phyloP scores from a whole-genome alignment of 2,329 filamentous ascomycete species.

The Samsoniella hepiali region DNA sequence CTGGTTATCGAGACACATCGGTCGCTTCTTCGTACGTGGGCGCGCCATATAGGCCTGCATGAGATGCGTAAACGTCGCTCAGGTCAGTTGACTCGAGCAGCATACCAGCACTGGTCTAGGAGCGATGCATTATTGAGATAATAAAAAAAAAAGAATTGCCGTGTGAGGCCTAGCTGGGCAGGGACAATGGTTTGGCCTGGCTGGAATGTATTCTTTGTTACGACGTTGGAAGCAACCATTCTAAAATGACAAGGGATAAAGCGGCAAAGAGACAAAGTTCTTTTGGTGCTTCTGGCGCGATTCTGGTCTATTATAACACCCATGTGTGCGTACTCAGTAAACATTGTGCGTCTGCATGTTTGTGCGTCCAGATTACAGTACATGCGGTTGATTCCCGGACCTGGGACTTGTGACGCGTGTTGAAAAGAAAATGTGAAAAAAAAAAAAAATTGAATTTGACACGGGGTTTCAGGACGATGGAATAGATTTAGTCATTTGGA shows the following conservation, averaged over 20 bases:
- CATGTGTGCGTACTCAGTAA: too few relatives aligned
- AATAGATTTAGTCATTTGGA: too few relatives aligned
- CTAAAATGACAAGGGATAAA: too few relatives aligned
- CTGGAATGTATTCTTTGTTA: background rate
- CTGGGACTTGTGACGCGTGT: too few relatives aligned
- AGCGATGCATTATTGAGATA: too few relatives aligned
- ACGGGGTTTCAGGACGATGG: too few relatives aligned
- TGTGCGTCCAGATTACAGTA: too few relatives aligned
- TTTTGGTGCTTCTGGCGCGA: background rate
- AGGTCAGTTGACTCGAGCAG: background rate
- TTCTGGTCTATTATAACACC: background rate
- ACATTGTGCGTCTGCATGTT: too few relatives aligned
- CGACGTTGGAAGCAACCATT: background rate
- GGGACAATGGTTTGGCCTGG: background rate
- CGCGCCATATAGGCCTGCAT: background rate
- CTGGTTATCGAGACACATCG: background rate
- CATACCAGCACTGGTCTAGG: background rate
- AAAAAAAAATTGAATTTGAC: too few relatives aligned
- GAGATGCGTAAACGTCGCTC: background rate
- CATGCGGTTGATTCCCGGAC: too few relatives aligned
- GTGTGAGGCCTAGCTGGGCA: background rate
- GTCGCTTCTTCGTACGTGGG: background rate
- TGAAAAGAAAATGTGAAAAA: too few relatives aligned
- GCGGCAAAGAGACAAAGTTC: background rate
- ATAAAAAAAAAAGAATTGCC: background rate